These are phyloP conservation scores for Crucihimalaya himalaica DNA, from an alignment of 345 rosid genomes.

Conservation along the genomic window DNA sequence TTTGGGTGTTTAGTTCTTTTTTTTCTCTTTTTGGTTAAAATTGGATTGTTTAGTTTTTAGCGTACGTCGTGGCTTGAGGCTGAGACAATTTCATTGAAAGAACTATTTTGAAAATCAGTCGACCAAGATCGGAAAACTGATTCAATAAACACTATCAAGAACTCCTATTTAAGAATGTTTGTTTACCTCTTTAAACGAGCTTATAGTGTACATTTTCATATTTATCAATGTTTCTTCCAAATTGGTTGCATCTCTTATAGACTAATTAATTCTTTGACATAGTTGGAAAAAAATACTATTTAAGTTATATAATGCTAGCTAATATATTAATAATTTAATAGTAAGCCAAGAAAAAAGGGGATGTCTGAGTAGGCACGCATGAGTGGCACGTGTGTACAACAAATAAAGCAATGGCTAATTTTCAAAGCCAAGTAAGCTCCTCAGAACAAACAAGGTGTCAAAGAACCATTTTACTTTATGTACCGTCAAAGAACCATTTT, in stretches of 20 bases:
- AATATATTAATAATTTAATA: neutral
- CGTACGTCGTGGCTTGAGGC: too few species aligned
- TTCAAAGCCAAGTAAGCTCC: conserved; percentile 38
- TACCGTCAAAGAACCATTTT: conserved; percentile 15
- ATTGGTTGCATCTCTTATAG: neutral
- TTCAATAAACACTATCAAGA: too few species aligned
- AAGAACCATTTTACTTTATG: conserved; percentile 23
- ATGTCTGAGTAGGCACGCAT: conserved; percentile 36
- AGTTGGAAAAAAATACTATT: neutral
- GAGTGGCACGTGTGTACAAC: conserved; percentile 33
- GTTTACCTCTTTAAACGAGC: too few species aligned
- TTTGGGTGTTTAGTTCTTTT: too few species aligned
- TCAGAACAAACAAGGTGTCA: conserved; percentile 24
- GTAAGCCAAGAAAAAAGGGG: neutral
- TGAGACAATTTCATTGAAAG: too few species aligned
- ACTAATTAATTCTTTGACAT: neutral
- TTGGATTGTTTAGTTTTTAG: too few species aligned
- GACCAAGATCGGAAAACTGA: too few species aligned
- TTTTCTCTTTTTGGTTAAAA: too few species aligned
- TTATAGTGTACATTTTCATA: too few species aligned
- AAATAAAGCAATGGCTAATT: conserved; percentile 28
- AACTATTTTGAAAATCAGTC: too few species aligned
- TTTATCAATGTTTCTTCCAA: too few species aligned
- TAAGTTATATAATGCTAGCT: neutral
- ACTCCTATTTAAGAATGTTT: too few species aligned